These are phyloP conservation scores for Scheffersomyces stipitis DNA, from an alignment of 805 yeast genomes.

Conservation along the genomic window DNA sequence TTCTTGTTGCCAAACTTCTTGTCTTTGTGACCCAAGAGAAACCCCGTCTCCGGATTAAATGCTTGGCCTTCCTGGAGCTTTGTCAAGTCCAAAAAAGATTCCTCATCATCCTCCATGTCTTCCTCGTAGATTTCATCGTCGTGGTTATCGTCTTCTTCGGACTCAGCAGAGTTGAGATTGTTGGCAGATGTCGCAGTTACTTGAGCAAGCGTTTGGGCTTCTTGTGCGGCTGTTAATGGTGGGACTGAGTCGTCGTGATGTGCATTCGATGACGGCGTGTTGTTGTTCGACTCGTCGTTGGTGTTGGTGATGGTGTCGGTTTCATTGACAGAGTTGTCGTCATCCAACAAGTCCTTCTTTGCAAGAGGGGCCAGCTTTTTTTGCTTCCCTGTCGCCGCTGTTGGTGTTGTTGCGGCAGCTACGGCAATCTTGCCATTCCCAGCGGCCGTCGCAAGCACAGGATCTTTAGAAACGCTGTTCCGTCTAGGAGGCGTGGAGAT, in stretches of 20 bases:
- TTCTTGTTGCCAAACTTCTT: constrained; percentile 60
- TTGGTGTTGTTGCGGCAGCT: constrained; percentile 1
- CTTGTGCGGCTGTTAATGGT: constrained; percentile 5
- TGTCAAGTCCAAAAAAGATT: constrained; percentile 52
- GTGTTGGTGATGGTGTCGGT: constrained; percentile 44
- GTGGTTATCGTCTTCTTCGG: neutral
- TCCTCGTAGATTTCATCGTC: constrained; percentile 14
- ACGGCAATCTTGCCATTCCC: no score
- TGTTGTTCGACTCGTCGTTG: constrained; percentile 24
- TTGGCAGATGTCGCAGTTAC: neutral
- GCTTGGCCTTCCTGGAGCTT: constrained; percentile 72
- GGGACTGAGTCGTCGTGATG: neutral
- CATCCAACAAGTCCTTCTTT: constrained; percentile 32
- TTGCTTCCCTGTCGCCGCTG: neutral
- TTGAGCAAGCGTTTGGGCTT: neutral
- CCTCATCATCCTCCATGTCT: constrained; percentile 24
- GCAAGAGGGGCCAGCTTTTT: constrained; percentile 1
- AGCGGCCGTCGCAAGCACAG: neutral
- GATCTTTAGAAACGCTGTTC: neutral
- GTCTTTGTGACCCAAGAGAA: constrained; percentile 58
- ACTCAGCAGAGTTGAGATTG: neutral
- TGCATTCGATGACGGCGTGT: neutral
- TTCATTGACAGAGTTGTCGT: constrained; percentile 39
- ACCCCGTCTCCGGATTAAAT: constrained; percentile 60
- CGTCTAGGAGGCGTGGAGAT: neutral